Evolutionary conservation across 257 asterid species (phyloP).

Genomic region (Plectranthus barbatus): DNA sequence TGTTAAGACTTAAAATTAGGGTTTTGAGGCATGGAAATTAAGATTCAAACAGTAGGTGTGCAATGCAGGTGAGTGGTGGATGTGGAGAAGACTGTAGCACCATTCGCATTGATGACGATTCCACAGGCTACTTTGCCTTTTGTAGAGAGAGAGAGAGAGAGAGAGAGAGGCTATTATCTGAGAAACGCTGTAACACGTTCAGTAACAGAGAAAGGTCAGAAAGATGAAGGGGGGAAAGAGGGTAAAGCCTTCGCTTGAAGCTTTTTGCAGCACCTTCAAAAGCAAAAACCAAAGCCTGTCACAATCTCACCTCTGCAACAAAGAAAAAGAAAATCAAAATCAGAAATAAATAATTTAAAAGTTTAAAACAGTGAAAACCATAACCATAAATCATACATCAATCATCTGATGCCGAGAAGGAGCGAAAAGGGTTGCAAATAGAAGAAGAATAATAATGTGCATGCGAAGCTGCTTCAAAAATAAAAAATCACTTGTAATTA

Average conservation of each 20-base stretch:
- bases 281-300: conserved; percentile 29
- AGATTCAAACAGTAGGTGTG: conserved; percentile 14
- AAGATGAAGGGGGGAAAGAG: not conserved
- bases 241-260: conserved; percentile 11
- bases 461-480: too few species aligned
- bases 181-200: conserved; percentile 30
- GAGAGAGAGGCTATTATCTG: conserved; percentile 6
- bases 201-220: conserved; percentile 27
- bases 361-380: too few species aligned
- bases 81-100: conserved; percentile 36
- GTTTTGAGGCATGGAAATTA: conserved; percentile 18
- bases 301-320: too few species aligned
- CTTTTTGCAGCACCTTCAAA: conserved; percentile 31
- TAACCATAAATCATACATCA: too few species aligned
- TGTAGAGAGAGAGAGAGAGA: not conserved
- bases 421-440: too few species aligned
- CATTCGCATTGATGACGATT: conserved; percentile 48
- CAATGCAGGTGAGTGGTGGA: not conserved
- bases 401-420: too few species aligned
- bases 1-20: conserved; percentile 21
- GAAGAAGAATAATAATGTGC: too few species aligned
- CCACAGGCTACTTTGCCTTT: conserved; percentile 33
- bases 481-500: too few species aligned
- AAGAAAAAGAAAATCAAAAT: not conserved
- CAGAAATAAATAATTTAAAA: not conserved